These are phyloP conservation scores for Thermoascus crustaceus DNA, from an alignment of 2,329 filamentous ascomycete genomes.

Conservation along the genomic window DNA sequence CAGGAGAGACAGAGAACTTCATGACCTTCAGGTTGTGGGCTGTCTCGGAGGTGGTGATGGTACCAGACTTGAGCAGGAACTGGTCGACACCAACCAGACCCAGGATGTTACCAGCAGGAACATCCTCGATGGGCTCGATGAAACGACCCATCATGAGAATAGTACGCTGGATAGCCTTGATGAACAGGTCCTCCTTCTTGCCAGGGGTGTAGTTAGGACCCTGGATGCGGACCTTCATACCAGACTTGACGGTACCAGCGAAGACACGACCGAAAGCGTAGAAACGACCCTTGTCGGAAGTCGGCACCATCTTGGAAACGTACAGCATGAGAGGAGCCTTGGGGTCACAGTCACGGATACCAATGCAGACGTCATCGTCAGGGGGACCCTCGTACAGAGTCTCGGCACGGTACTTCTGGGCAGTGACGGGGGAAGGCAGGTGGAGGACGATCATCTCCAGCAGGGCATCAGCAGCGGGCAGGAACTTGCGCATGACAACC, in stretches of 20 bases:
- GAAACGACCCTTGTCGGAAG: constrained; percentile 99
- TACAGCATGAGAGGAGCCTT: constrained; percentile 99
- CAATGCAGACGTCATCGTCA: constrained; percentile 87
- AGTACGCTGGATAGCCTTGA: constrained; percentile 99
- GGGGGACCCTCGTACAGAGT: constrained; percentile 96
- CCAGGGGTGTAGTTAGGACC: constrained; percentile 97
- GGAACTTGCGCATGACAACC: constrained; percentile 96
- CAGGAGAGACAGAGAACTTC: constrained; percentile 99
- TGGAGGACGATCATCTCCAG: constrained; percentile 99
- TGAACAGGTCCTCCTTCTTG: constrained; percentile 97
- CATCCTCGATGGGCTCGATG: constrained; percentile 97
- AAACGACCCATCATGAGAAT: constrained; percentile 99
- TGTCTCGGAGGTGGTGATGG: constrained; percentile 90
- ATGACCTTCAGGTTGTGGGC: constrained; percentile 99
- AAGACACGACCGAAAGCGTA: constrained; percentile 99
- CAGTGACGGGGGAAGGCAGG: constrained; percentile 88
- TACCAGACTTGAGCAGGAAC: constrained; percentile 99
- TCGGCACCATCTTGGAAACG: constrained; percentile 99
- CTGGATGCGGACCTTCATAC: constrained; percentile 99
- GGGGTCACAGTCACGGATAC: constrained; percentile 96
- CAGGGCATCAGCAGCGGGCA: constrained; percentile 94
- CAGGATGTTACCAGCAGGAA: constrained; percentile 99
- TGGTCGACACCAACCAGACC: constrained; percentile 99
- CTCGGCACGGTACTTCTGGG: constrained; percentile 96
- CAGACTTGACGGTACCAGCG: constrained; percentile 93